A percentile compares a stretch with the other conserved stretches of the same genome.
Evolutionary conservation across 164 flowering plant species (phyloP).

Genomic region (Taxillus chinensis): DNA sequence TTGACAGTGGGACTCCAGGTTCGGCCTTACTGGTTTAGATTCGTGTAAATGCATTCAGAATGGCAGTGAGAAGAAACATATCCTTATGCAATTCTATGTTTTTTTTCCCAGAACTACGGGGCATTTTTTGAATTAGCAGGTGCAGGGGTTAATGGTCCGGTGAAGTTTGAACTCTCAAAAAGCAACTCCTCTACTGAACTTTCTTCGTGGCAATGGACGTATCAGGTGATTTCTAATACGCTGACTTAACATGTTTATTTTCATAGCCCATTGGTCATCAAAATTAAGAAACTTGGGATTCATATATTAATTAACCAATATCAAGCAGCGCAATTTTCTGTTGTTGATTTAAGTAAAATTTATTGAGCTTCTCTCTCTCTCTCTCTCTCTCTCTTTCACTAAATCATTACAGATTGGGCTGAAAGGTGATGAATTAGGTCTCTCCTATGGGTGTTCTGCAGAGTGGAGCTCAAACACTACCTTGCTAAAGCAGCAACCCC

Average conservation of each 20-base stretch:
- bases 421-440: constrained; percentile 71
- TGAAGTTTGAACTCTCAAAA: constrained; percentile 40
- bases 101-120: constrained; percentile 78
- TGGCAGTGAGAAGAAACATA: neutral
- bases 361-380: neutral
- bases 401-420: constrained; percentile 59
- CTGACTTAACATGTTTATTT: no score
- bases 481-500: constrained; percentile 65
- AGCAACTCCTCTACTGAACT: constrained; percentile 52
- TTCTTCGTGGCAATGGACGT: constrained; percentile 74
- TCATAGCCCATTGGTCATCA: no score
- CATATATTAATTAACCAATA: no score
- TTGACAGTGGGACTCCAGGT: constrained; percentile 96
- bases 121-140: constrained; percentile 68
- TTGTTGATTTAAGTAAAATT: neutral
- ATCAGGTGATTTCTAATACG: constrained; percentile 46
- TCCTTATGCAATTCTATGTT: neutral
- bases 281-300: no score
- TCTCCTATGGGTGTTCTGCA: constrained; percentile 54
- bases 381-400: constrained; percentile 4
- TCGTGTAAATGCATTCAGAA: neutral
- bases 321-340: neutral
- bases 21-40: constrained; percentile 7
- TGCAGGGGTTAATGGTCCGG: constrained; percentile 93
- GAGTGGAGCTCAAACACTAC: constrained; percentile 50